Percentiles rank a stretch among this genome's conserved stretches.
These are phyloP conservation scores for Amesomyces nigricolor DNA, from an alignment of 2,329 filamentous ascomycete species.

Conservation along the genomic window DNA sequence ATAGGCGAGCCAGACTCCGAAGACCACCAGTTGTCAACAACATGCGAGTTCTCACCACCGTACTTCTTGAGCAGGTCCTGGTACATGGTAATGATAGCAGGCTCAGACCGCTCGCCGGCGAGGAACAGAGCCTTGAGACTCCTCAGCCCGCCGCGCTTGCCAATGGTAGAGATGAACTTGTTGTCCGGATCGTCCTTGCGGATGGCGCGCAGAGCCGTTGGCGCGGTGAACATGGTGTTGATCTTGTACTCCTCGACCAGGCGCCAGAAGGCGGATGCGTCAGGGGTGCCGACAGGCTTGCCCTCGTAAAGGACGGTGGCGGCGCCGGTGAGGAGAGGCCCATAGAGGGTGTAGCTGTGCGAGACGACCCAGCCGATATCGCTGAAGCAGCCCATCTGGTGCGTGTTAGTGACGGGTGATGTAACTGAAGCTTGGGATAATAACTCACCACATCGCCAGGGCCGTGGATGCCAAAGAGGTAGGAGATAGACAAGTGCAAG, in stretches of 20 bases:
- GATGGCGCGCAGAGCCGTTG: conserved; percentile 81
- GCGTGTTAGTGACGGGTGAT: not conserved
- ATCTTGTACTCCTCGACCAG: conserved; percentile 80
- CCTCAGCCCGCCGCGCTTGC: conserved; percentile 63
- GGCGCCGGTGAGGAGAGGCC: conserved; percentile 75
- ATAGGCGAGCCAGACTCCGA: conserved; percentile 56
- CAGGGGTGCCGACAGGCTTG: conserved; percentile 86
- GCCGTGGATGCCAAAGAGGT: conserved; percentile 75
- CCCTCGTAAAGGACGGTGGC: conserved; percentile 87
- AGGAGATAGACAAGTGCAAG: conserved; percentile 72
- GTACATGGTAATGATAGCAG: conserved; percentile 76
- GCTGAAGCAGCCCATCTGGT: conserved; percentile 35
- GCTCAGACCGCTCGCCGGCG: conserved; percentile 84
- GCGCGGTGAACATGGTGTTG: conserved; percentile 78
- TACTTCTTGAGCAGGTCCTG: conserved; percentile 64
- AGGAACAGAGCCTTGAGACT: conserved; percentile 72
- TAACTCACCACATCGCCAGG: conserved; percentile 63
- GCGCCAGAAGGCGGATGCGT: conserved; percentile 84
- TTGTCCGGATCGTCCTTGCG: conserved; percentile 78
- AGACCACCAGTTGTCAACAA: conserved; percentile 58
- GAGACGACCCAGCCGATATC: conserved; percentile 94
- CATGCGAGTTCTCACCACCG: conserved; percentile 56
- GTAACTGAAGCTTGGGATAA: not conserved
- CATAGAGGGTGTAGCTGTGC: conserved; percentile 76
- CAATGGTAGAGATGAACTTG: conserved; percentile 55